A percentile compares a stretch with the other conserved stretches of the same genome.
Conservation (phyloP, 345 rosid genomes). For the Pelargonium nanum region DNA sequence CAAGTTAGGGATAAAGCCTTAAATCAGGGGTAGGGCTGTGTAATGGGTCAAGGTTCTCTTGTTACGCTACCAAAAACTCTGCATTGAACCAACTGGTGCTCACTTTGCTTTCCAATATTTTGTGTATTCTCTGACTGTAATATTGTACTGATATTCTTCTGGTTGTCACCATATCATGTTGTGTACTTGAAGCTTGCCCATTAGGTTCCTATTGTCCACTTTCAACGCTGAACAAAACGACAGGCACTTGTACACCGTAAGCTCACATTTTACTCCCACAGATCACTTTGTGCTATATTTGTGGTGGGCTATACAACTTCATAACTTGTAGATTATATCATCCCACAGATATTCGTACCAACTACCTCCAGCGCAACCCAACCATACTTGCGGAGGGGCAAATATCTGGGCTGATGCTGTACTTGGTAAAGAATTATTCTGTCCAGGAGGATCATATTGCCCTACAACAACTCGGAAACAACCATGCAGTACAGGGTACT, state of each 20-base stretch:
- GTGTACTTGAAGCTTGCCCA: conserved; percentile 49
- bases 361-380: conserved; percentile 49
- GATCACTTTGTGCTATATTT: not conserved
- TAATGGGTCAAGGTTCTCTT: too few species aligned
- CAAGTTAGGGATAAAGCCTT: too few species aligned
- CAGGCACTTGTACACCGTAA: conserved; percentile 64
- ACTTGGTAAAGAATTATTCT: conserved; percentile 63
- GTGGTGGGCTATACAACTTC: not conserved
- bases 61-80: too few species aligned
- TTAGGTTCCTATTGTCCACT: conserved; percentile 57
- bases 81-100: too few species aligned
- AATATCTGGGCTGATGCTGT: conserved; percentile 76
- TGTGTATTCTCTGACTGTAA: too few species aligned
- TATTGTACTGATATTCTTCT: not conserved
- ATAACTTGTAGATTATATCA: too few species aligned
- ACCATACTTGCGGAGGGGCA: conserved; percentile 94
- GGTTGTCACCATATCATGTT: not conserved
- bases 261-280: conserved; percentile 14
- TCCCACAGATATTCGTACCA: conserved; percentile 70
- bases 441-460: conserved; percentile 54
- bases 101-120: too few species aligned
- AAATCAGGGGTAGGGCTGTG: too few species aligned
- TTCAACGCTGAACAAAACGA: conserved; percentile 32
- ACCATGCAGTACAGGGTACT: conserved; percentile 52
- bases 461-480: conserved; percentile 32